These are phyloP conservation scores for Alternaria triticimaculans DNA, from an alignment of 2,329 filamentous ascomycete species.

Conservation along the genomic window DNA sequence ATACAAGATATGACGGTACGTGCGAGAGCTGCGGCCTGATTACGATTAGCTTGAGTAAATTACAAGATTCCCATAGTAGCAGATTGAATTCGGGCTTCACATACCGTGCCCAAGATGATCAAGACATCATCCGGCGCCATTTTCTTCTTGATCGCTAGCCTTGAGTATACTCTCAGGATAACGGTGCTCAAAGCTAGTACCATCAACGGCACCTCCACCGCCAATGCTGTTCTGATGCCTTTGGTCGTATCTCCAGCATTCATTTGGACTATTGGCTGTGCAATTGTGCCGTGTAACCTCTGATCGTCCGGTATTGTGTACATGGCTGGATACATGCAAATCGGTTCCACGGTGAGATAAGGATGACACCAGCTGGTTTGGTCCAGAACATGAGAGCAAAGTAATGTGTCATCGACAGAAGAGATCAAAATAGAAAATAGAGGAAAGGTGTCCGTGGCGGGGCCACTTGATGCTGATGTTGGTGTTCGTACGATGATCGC, in stretches of 20 bases:
- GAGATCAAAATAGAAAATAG: neutral
- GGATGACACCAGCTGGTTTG: neutral
- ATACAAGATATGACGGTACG: constrained; percentile 36
- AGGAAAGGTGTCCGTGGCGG: neutral
- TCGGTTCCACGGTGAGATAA: neutral
- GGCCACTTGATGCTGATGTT: constrained; percentile 18
- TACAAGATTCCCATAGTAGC: neutral
- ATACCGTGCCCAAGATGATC: constrained; percentile 31
- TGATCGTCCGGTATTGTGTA: neutral
- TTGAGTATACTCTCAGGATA: constrained; percentile 29
- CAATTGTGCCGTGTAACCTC: neutral
- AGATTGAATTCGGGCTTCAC: neutral
- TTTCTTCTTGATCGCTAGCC: constrained; percentile 31
- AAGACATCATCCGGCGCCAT: constrained; percentile 33
- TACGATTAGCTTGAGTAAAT: constrained; percentile 8
- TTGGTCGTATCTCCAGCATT: constrained; percentile 10
- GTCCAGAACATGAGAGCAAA: constrained; percentile 1
- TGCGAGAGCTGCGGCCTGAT: constrained; percentile 26
- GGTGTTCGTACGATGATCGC: constrained; percentile 1
- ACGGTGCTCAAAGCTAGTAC: constrained; percentile 30
- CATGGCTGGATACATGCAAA: constrained; percentile 3
- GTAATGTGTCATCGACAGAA: constrained; percentile 3
- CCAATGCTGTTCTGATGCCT: constrained; percentile 21
- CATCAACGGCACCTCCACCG: constrained; percentile 37
- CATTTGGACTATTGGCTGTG: constrained; percentile 5